Evolutionary conservation across 2,329 filamentous ascomycete genomes (phyloP).

Genomic region (Fusarium cyanostomum): DNA sequence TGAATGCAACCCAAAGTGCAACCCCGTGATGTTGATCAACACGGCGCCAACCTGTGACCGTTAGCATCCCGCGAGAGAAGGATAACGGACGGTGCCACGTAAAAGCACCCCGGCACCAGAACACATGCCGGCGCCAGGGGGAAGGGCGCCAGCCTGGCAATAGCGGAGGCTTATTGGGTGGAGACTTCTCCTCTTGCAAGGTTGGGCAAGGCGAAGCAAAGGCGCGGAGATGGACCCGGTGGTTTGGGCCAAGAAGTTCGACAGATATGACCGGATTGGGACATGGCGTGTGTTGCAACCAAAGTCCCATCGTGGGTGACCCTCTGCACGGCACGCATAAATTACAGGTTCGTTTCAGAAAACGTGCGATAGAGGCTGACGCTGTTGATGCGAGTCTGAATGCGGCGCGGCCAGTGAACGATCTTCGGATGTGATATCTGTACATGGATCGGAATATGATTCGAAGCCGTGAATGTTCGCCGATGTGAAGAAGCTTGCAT

Average conservation of each 20-base stretch:
- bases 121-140: conserved; percentile 24
- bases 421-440: not conserved
- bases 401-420: not conserved
- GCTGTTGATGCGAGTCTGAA: not conserved
- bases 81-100: conserved; percentile 37
- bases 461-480: too few species aligned
- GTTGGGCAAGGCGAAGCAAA: conserved; percentile 25
- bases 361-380: not conserved
- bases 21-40: conserved; percentile 31
- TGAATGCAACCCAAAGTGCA: conserved; percentile 22
- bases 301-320: conserved; percentile 26
- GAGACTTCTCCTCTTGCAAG: not conserved
- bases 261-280: conserved; percentile 37
- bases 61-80: conserved; percentile 20
- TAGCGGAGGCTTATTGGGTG: conserved; percentile 20
- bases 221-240: conserved; percentile 20
- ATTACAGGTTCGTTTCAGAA: not conserved
- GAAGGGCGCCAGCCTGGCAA: conserved; percentile 35
- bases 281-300: conserved; percentile 12
- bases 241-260: conserved; percentile 28
- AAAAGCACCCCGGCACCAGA: conserved; percentile 12
- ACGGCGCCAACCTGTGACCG: not conserved
- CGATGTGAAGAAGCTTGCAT: too few species aligned
- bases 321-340: conserved; percentile 28
- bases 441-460: not conserved